These are phyloP conservation scores for Sindora glabra DNA, from an alignment of 306 rosid genomes.

Conservation along the genomic window DNA sequence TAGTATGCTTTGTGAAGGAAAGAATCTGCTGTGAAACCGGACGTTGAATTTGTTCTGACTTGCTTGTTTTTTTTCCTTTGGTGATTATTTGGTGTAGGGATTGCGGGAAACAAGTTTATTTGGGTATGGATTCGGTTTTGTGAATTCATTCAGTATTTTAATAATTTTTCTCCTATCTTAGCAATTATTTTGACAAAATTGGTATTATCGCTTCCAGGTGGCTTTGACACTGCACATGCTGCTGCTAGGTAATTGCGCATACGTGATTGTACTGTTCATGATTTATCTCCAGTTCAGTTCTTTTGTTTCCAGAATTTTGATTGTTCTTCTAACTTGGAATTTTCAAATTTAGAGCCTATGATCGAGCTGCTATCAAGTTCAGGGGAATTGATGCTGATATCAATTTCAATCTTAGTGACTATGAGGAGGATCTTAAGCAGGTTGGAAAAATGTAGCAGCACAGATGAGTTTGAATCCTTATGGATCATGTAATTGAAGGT, in stretches of 20 bases:
- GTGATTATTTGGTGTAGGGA: constrained; percentile 56
- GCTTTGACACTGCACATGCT: constrained; percentile 96
- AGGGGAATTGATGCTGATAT: constrained; percentile 98
- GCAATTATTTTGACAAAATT: constrained; percentile 15
- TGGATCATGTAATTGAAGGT: neutral
- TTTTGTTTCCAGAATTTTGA: constrained; percentile 6
- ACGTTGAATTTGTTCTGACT: constrained; percentile 20
- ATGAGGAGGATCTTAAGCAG: constrained; percentile 93
- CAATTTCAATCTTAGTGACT: constrained; percentile 81
- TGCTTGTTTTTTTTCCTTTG: neutral
- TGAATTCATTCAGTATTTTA: constrained; percentile 11
- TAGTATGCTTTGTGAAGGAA: neutral
- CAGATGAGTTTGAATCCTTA: constrained; percentile 1
- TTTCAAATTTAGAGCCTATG: constrained; percentile 71
- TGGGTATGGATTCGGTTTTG: constrained; percentile 59
- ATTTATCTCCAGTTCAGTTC: neutral
- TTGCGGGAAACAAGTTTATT: constrained; percentile 95
- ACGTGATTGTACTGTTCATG: neutral
- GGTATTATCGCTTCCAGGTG: constrained; percentile 54
- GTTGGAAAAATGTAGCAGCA: constrained; percentile 27
- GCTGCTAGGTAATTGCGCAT: constrained; percentile 75
- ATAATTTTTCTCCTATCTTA: constrained; percentile 30
- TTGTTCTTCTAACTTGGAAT: constrained; percentile 13
- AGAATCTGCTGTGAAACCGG: neutral
- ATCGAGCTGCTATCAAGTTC: constrained; percentile 96